Base-by-base conservation (phyloP, 2,329 filamentous ascomycete genomes). In the Elsinoe fawcettii region DNA sequence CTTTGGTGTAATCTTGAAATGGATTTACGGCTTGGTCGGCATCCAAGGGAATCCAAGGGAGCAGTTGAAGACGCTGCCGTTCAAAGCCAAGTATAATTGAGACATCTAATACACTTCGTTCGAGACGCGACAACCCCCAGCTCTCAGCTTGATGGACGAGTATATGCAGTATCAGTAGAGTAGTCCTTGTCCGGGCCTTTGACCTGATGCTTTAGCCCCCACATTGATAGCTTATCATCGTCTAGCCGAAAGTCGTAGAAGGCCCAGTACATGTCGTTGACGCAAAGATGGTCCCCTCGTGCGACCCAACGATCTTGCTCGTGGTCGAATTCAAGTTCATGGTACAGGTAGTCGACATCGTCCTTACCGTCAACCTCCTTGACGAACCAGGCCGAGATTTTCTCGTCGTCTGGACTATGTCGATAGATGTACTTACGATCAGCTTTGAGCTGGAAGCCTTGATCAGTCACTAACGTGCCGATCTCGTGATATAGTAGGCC, bases 351-450 rank as follows among this genome's bases (percentile, higher is more conserved):
- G 66, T 90, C 87, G 0, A 84, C 83, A 55, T 70, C 69, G 60
- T 70, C 69, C 20, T 62, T 56, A 47, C 65, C 67, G 0, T 66
- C 61, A 23, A 63, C 59, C 30, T 87, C 82, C 61, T 83, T 83
- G 37, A 83, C 82, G 63, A 91, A 91, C 87, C 87, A 92, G 1
- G 86, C 84, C 59, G 81, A 86, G 25, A 92, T 75, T 43, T 70
- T 73, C 64, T 90, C 86, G 2, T 70, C 75, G n/a, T 63, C 66
- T 57, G 84, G 81, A 55, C 81, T 76, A 64, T 89, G 90, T 0
- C 87, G 80, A 75, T 87, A 91, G 1, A 88, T 76, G 65, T 92
- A 91, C 20, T 86, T 81, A 20, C 84, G 74, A 12, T 80, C 84
- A 0, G 85, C 85, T 32, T 75, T 76, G 65, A 88, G 83, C 0